Conservation (phyloP, 371 early-diverging fungal species). For the Globomyces sp. region DNA sequence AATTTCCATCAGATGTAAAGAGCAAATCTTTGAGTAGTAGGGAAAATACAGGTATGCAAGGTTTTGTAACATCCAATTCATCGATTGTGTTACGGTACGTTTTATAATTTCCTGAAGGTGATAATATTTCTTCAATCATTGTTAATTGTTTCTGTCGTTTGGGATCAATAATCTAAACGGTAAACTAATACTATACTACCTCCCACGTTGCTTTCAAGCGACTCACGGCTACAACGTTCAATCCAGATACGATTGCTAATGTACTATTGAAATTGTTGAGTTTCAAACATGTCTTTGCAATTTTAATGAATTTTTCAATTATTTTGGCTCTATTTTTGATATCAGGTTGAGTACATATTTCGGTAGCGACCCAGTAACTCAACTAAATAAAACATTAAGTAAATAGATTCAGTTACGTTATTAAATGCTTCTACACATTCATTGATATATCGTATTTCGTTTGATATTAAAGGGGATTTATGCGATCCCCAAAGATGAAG, state of each 20-base stretch:
- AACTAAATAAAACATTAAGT: conserved; percentile 26
- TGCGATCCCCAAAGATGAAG: conserved; percentile 22
- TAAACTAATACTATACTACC: conserved; percentile 13
- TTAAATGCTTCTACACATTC: conserved; percentile 26
- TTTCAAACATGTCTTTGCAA: conserved; percentile 43
- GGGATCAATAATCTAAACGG: conserved; percentile 22
- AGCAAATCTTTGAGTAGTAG: conserved; percentile 30
- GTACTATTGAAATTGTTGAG: conserved; percentile 22
- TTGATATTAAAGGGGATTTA: conserved; percentile 15
- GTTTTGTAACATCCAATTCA: conserved; percentile 12
- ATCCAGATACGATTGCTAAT: conserved; percentile 26
- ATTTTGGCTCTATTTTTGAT: conserved; percentile 59
- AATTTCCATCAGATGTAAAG: conserved; percentile 33
- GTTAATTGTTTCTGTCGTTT: conserved; percentile 23
- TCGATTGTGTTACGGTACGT: conserved; percentile 18
- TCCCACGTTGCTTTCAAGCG: conserved; percentile 30
- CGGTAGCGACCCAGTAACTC: conserved; percentile 69
- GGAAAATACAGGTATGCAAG: conserved; percentile 25
- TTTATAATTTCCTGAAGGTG: conserved; percentile 28
- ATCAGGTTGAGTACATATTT: conserved; percentile 57
- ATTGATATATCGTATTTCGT: conserved; percentile 12
- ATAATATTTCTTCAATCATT: conserved; percentile 21
- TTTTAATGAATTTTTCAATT: conserved; percentile 69
- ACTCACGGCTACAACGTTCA: conserved; percentile 21
- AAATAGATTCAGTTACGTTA: conserved; percentile 5